Base-by-base conservation (phyloP, 163 green algal species). In the Chloroidium sp. region DNA sequence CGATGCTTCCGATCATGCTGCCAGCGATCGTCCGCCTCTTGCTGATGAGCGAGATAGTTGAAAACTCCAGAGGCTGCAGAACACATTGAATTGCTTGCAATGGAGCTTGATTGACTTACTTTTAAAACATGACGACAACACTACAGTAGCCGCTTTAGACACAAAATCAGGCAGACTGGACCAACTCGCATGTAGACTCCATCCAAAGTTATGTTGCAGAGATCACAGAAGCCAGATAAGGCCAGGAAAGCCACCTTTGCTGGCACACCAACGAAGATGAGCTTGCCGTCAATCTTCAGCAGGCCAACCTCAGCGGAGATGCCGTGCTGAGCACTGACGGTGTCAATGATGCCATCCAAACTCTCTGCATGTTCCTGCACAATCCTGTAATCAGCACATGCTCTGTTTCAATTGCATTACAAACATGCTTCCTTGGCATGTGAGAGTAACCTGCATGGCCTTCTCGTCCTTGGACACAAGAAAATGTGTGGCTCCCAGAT, bases 321-420 rank as follows among this genome's bases (percentile, higher is more conserved):
- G 58, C 88, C 79, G 72, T 93, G 91, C 59, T 88, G 64, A n/a
- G 85, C 86, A 59, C 79, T 88, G 8, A 95, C 91, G 0, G 92
- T 95, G 86, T 97, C 89, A 67, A 97, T 90, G 83, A 97, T 95
- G 82, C 88, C 89, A 82, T 97, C 85, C 69, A 97, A 80, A 2
- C 78, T 87, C 61, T 79, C 76, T 57, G 62, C 2, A 14, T 59
- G 6, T 57, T 76, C 69, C 12, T 14, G 69, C 69, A 57, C 69
- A 3, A 14, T 12, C 4, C 76, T 76, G 83, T 86, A 64, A 85
- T 77, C 13, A 75, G 75, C n/a, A 81, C 81, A 14, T 74, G 59
- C 59, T 82, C 79, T n/a, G 72, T 75, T 61, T 85, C 36, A 84
- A 69, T 59, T 76, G 76, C 69, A 60, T 1, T 74, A 69, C 36